phyloP scores from a whole-genome alignment of 345 rosid species.

The Ricinus communis region DNA sequence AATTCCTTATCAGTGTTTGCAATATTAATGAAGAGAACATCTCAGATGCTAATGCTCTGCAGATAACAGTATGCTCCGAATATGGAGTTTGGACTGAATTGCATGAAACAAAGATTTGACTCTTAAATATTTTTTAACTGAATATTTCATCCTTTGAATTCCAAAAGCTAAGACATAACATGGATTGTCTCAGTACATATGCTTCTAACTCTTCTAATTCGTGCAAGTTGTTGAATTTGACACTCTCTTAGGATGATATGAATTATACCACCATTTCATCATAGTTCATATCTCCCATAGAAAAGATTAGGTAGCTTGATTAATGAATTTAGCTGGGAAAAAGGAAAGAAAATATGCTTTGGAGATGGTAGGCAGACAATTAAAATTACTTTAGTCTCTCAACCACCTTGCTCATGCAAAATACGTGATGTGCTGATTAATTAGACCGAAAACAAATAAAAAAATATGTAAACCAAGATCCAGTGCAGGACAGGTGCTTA shows the following conservation, averaged over 20 bases:
- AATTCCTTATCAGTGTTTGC: not conserved
- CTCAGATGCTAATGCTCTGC: not conserved
- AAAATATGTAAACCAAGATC: not conserved
- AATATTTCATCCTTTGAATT: not conserved
- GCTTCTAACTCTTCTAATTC: not conserved
- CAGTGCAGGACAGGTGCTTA: not conserved
- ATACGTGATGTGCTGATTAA: not conserved
- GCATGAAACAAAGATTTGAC: not conserved
- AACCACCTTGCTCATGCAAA: not conserved
- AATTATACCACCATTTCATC: too few relatives aligned
- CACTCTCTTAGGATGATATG: not conserved
- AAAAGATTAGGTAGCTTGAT: not conserved
- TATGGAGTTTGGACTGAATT: not conserved
- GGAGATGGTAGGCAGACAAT: not conserved
- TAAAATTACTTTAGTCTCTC: not conserved
- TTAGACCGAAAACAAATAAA: not conserved
- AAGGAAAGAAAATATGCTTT: not conserved
- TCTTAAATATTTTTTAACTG: not conserved
- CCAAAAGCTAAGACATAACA: not conserved
- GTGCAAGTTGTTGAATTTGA: not conserved
- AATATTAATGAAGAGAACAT: not conserved
- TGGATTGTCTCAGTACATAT: not conserved
- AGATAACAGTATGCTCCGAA: not conserved
- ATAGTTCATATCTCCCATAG: not conserved
- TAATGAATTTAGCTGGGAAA: not conserved